Conservation (phyloP, 768 basidiomycete species). For the Lyophyllum atratum region DNA sequence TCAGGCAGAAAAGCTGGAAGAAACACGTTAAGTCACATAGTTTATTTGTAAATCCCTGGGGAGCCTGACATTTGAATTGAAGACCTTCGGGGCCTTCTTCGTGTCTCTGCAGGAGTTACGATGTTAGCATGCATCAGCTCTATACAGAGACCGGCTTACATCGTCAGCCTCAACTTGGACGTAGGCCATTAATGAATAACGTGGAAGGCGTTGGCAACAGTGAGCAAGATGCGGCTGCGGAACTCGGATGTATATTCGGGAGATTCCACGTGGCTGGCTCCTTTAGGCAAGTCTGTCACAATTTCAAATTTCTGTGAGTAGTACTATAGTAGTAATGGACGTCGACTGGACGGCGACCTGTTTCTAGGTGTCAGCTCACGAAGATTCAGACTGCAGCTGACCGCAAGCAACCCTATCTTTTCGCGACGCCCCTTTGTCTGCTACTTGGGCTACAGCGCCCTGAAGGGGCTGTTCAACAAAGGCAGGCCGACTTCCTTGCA, state of each 20-base stretch:
- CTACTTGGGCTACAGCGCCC: neutral
- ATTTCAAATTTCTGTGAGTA: neutral
- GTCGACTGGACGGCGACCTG: neutral
- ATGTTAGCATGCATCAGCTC: neutral
- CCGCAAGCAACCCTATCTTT: neutral
- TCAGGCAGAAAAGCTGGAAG: constrained; percentile 58
- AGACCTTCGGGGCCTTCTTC: constrained; percentile 72
- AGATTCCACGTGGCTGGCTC: neutral
- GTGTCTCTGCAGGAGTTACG: constrained; percentile 39
- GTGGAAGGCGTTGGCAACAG: constrained; percentile 4
- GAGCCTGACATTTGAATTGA: constrained; percentile 66
- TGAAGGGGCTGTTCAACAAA: neutral
- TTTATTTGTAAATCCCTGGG: neutral
- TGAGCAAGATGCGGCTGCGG: neutral
- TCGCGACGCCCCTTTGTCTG: neutral
- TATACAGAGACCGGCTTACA: constrained; percentile 36
- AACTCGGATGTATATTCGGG: constrained; percentile 1
- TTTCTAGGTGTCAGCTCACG: neutral
- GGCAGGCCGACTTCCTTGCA: neutral
- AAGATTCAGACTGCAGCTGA: neutral
- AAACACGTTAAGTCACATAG: neutral
- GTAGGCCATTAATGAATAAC: constrained; percentile 56
- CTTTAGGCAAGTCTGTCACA: neutral
- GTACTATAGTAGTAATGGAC: no score
- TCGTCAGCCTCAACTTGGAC: constrained; percentile 74